Evolutionary conservation across 2,329 filamentous ascomycete genomes (phyloP).

Genomic region (Myotisia sp.): DNA sequence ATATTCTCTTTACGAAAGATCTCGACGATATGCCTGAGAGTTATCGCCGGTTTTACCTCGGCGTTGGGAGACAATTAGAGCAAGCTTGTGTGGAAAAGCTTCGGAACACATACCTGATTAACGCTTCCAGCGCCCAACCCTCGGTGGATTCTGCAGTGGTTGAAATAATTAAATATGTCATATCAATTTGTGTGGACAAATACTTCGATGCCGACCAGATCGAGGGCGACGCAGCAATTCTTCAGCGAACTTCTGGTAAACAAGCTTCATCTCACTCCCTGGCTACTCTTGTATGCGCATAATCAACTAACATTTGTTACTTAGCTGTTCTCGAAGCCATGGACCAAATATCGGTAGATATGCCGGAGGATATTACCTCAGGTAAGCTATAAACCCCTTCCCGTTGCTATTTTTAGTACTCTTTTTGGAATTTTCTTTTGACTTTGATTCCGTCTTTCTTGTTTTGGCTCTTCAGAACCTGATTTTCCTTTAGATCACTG

Average conservation of each 20-base stretch:
- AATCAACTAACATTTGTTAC: conserved; percentile 8
- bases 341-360: conserved; percentile 24
- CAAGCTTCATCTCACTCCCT: conserved; percentile 5
- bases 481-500: conserved; percentile 30
- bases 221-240: conserved; percentile 23
- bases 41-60: conserved; percentile 16
- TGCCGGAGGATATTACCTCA: conserved; percentile 27
- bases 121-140: conserved; percentile 12
- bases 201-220: conserved; percentile 23
- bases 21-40: conserved; percentile 18
- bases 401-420: conserved; percentile 8
- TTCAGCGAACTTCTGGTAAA: conserved; percentile 25
- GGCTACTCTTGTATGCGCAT: background rate
- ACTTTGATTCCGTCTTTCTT: conserved; percentile 15
- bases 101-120: conserved; percentile 19
- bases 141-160: conserved; percentile 24
- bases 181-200: conserved; percentile 24
- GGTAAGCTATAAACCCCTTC: conserved; percentile 18
- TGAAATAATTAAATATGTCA: conserved; percentile 24
- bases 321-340: conserved; percentile 21
- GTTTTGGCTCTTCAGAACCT: conserved; percentile 21
- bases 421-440: conserved; percentile 8
- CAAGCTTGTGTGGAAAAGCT: conserved; percentile 22
- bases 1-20: conserved; percentile 29
- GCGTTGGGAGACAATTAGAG: conserved; percentile 22